Evolutionary conservation across 371 early-diverging fungal genomes (phyloP), one percentile per base, ranked within the genome.

Genomic region (Mortierella sp.): DNA sequence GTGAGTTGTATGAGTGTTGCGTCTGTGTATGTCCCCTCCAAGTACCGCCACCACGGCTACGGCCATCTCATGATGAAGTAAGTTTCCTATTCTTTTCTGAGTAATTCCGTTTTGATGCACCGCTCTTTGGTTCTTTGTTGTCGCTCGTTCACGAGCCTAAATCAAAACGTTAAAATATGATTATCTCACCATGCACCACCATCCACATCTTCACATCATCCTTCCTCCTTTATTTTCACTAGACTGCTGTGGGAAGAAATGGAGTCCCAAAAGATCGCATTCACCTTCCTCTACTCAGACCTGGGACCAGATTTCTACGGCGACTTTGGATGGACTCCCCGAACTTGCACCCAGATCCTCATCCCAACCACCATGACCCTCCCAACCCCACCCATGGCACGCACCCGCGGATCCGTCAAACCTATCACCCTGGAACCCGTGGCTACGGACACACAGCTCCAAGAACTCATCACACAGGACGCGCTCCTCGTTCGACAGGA

Each of bases 221-320:
- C 32, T 1, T 12, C 32, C 29, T 63, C 3, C 14, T 29, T 44
- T 10, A 14, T 41, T 43, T 14, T 46, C 24, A 38, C 55, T 80
- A 84, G 84, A 49, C 75, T 81, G n/a, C 48, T 84, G 21, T 84
- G 84, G 75, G 60, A 84, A 65, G 75, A 84, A 35, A 75, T 78
- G 43, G 74, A 75, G 24, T 14, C 75, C 29, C 75, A 55, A 16
- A 80, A 74, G 63, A 72, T 63, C 2, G 51, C 55, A 4, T 78
- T 86, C 75, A 78, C 88, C 2, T 85, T 75, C 75, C 77, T 90
- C 35, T 89, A 88, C 75, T 88, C 88, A 65, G 90, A 90, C 70
- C 72, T 90, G 12, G 90, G 90, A 11, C 71, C 87, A 14, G 60
- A 77, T 8, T 90, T 88, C 75, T 90, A 90, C 32, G 82, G 70